Percentiles rank a stretch among this genome's conserved stretches.
phyloP scores from a whole-genome alignment of 2,329 filamentous ascomycete species.

The Colletotrichum phormii region DNA sequence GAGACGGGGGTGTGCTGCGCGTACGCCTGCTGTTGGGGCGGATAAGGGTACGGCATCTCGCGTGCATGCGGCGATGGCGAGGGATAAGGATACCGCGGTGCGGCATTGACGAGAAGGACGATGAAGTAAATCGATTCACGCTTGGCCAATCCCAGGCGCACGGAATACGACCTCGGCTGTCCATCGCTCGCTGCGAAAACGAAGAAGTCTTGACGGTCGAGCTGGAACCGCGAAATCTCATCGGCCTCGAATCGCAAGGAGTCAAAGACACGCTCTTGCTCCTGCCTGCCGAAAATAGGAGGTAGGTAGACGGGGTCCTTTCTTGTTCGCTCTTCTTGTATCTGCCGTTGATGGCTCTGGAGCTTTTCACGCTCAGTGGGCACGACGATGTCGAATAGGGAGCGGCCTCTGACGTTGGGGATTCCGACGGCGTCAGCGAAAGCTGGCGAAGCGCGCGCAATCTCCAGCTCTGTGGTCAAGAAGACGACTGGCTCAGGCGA shows the following conservation, averaged over 20 bases:
- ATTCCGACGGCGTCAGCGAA: slow-evolving; percentile 68
- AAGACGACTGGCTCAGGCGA: slow-evolving; percentile 67
- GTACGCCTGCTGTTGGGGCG: slow-evolving; percentile 49
- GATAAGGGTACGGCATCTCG: slow-evolving; percentile 57
- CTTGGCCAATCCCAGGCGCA: slow-evolving; percentile 69
- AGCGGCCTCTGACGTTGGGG: slow-evolving; percentile 58
- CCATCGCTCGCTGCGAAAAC: slow-evolving; percentile 65
- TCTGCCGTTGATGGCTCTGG: slow-evolving; percentile 58
- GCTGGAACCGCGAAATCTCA: slow-evolving; percentile 62
- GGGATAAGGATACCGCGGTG: slow-evolving; percentile 54
- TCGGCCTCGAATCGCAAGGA: slow-evolving; percentile 65
- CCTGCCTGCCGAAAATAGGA: slow-evolving; percentile 68
- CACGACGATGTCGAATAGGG: slow-evolving; percentile 65
- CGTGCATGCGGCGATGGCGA: slow-evolving; percentile 58
- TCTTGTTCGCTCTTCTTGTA: slow-evolving; percentile 68
- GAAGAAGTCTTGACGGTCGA: slow-evolving; percentile 66
- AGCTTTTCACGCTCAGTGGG: slow-evolving; percentile 65
- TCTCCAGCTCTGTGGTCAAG: slow-evolving; percentile 68
- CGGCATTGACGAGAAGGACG: slow-evolving; percentile 59
- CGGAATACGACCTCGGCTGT: slow-evolving; percentile 60
- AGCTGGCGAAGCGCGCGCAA: slow-evolving; percentile 65
- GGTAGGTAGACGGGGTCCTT: slow-evolving; percentile 73
- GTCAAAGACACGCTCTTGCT: slow-evolving; percentile 67
- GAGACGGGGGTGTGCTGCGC: slow-evolving; percentile 59
- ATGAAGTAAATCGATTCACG: slow-evolving; percentile 73